Base-by-base conservation (phyloP, 2,329 filamentous ascomycete genomes). In the Bipolaris zeicola region DNA sequence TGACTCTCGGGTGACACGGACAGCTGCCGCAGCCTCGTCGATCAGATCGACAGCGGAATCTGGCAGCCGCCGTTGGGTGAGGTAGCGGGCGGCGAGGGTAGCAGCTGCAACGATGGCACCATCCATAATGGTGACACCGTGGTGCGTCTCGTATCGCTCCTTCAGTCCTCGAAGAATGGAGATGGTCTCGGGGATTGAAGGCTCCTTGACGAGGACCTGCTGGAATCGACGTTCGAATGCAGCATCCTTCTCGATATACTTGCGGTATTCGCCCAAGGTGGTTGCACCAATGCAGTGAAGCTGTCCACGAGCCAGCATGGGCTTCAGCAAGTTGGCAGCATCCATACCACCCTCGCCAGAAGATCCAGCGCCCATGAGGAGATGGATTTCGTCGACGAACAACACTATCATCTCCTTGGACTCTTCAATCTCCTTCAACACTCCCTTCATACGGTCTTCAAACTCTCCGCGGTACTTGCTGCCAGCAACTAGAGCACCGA, bases 391-490 rank as follows among this genome's bases (percentile, higher is more conserved):
- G 77, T 99, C 95, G 65, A 99, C 95, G 69, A 99, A 99, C 61
- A 99, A 87, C 50, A 99, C 89, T 72, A 99, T 97, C 82, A 93
- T 96, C 55, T 98, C 94, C 75, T 95, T 96, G 49, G 92, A 92
- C 54, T 96, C 89, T 66, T 93, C 86, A 57, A 99, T 96, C 80
- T 99, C 95, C 78, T 98, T 99, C 69, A 99, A 79, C 5, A 99
- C 95, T 52, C 94, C 93, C 85, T 99, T 99, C 93, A 99, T 98
- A 67, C 95, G 87, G 82, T 99, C 95, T 77, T 99, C 95, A 58
- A 99, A 99, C 77, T 99, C 95, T 80, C 95, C 95, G 47, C 95
- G 89, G 81, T 96, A 99, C 80, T 99, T 99, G 85, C 92, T 97
- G 66, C 95, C 95, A 56, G 95, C 95, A 62, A 99, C 94, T 55